Base-by-base conservation (phyloP, 2,329 filamentous ascomycete species). In the Cytospora chrysosperma region DNA sequence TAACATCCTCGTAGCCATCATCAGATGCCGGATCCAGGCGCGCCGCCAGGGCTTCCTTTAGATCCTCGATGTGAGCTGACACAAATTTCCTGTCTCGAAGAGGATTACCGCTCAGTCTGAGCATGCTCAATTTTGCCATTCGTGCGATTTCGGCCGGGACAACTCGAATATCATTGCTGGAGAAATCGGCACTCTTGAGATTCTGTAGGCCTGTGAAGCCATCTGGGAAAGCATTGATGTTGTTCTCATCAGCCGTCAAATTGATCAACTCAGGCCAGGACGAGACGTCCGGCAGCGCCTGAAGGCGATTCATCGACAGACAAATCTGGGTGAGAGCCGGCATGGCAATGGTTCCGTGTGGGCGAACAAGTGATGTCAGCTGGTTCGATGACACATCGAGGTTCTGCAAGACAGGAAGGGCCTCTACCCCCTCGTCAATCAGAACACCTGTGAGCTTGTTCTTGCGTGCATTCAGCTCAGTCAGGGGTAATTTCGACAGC, bases 61-160 rank as follows among this genome's bases (percentile, higher is more conserved):
- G 79, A 60, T 95, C 90, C 17, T 92, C 90, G 0, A 91, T 93
- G 26, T 84, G 84, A 77, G 96, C 91, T 0, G 86, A 89, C 17
- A 93, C 80, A 69, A 95, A 92, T 73, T 93, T 97, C 73, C 90
- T 93, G 73, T 97, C 93, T 17, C 91, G 84, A 17, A 99, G 79
- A 0, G 95, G 95, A 70, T 99, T 99, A n/a, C 92, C 93, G 51
- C 88, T 88, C 34, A 99, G 80, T 5, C 88, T 87, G 50, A 98
- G 83, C 72, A 88, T 88, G 24, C 87, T 83, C 12, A 99, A 78
- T 52, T 78, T 87, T 7, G 92, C 86, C 92, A 98, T 97, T 28
- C 85, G 79, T 6, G 89, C 90, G 63, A 98, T 85, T 67, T 87
- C 88, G 0, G 91, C 83, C 32, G 95, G 91, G 9, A 99, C 75